These are phyloP conservation scores for Rubia occidens DNA, from an alignment of 305 asterid species.

Conservation along the genomic window DNA sequence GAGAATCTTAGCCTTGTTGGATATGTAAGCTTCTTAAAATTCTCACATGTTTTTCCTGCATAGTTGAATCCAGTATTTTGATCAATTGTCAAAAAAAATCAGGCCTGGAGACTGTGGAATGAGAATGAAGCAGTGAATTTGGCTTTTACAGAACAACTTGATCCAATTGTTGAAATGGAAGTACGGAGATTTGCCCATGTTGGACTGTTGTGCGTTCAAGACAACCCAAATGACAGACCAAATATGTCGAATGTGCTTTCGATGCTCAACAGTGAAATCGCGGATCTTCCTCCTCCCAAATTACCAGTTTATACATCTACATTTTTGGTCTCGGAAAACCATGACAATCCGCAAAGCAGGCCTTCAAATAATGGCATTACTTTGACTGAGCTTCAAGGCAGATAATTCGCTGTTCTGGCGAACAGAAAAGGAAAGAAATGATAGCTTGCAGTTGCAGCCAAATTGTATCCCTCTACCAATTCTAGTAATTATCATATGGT, in stretches of 20 bases:
- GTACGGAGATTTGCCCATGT: not conserved
- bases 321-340: not conserved
- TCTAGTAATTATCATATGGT: no score
- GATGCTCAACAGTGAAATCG: not conserved
- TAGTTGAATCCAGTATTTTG: no score
- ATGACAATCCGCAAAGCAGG: not conserved
- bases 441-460: not conserved
- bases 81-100: not conserved
- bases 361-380: not conserved
- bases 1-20: not conserved
- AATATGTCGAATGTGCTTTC: not conserved
- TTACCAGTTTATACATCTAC: not conserved
- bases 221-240: not conserved
- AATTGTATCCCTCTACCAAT: no score
- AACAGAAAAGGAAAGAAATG: not conserved
- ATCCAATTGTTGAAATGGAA: not conserved
- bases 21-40: not conserved
- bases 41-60: no score
- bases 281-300: not conserved
- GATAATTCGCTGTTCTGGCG: no score
- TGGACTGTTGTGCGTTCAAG: not conserved
- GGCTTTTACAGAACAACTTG: not conserved
- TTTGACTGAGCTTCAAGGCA: not conserved
- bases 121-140: not conserved
- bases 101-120: conserved; percentile 3